phyloP scores from a whole-genome alignment of 345 rosid genomes.

The Heritiera fomes region DNA sequence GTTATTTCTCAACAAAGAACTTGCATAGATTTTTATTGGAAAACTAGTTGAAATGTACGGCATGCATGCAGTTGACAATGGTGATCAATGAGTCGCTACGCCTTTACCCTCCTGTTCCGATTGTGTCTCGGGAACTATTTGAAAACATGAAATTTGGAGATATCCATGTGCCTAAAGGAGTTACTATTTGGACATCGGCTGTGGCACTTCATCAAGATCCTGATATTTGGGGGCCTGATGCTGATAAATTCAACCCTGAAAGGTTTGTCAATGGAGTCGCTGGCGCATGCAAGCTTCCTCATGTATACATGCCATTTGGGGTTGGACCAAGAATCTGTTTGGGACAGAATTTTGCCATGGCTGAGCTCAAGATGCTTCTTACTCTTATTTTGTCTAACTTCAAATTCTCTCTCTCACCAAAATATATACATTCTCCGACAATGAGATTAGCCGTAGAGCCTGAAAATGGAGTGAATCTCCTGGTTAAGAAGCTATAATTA shows the following conservation, averaged over 20 bases:
- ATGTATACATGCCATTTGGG: conserved; percentile 46
- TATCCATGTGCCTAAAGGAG: conserved; percentile 36
- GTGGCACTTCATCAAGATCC: conserved; percentile 39
- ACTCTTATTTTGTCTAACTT: conserved; percentile 35
- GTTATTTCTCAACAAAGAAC: too few species aligned
- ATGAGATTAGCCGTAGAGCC: conserved; percentile 35
- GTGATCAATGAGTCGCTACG: conserved; percentile 44
- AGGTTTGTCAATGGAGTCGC: conserved; percentile 38
- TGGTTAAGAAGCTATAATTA: not conserved
- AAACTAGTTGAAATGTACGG: not conserved
- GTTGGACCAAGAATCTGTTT: conserved; percentile 41
- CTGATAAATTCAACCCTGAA: conserved; percentile 33
- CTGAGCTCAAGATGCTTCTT: conserved; percentile 43
- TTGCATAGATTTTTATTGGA: not conserved
- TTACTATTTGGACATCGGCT: conserved; percentile 30
- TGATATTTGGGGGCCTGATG: conserved; percentile 45
- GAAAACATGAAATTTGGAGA: conserved; percentile 36
- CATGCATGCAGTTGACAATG: conserved; percentile 41
- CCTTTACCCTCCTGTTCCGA: conserved; percentile 44
- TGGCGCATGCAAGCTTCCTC: conserved; percentile 36
- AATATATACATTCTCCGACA: conserved; percentile 36
- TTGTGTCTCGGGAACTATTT: conserved; percentile 42
- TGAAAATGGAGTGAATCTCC: conserved; percentile 3
- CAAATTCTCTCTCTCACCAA: conserved; percentile 32
- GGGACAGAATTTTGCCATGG: conserved; percentile 47